Evolutionary conservation across 768 basidiomycete species (phyloP).

Genomic region (Leccinum disarticulatum): DNA sequence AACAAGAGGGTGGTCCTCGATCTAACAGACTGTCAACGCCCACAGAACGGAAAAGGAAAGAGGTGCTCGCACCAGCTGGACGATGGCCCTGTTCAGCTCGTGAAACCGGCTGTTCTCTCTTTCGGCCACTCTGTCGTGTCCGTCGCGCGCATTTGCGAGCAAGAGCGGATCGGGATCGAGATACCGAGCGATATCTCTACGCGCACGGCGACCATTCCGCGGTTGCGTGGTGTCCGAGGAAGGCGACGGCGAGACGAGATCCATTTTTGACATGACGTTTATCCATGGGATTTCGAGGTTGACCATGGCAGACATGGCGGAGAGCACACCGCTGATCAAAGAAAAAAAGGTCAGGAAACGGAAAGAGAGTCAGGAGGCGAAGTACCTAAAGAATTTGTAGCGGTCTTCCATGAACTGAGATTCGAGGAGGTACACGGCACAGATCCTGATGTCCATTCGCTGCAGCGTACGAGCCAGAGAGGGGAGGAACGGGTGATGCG

Average conservation of each 20-base stretch:
- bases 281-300: slow-evolving; percentile 96
- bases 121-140: slow-evolving; percentile 43
- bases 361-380: background rate
- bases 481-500: slow-evolving; percentile 96
- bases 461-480: slow-evolving; percentile 76
- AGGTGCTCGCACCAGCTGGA: slow-evolving; percentile 70
- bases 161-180: slow-evolving; percentile 94
- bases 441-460: slow-evolving; percentile 80
- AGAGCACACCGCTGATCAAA: slow-evolving; percentile 76
- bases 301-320: slow-evolving; percentile 99
- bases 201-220: slow-evolving; percentile 69
- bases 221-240: slow-evolving; percentile 46
- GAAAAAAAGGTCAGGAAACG: slow-evolving; percentile 7
- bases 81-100: slow-evolving; percentile 91
- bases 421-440: slow-evolving; percentile 90
- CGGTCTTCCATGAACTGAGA: slow-evolving; percentile 99
- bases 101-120: slow-evolving; percentile 85
- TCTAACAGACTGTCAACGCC: slow-evolving; percentile 46
- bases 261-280: slow-evolving; percentile 99
- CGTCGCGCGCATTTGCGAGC: slow-evolving; percentile 53
- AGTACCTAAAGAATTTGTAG: slow-evolving; percentile 93
- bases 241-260: slow-evolving; percentile 63
- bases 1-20: slow-evolving; percentile 97
- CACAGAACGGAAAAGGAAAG: background rate
- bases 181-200: slow-evolving; percentile 89